Evolutionary conservation across 768 basidiomycete genomes (phyloP).

Genomic region (Lepiota venenata): DNA sequence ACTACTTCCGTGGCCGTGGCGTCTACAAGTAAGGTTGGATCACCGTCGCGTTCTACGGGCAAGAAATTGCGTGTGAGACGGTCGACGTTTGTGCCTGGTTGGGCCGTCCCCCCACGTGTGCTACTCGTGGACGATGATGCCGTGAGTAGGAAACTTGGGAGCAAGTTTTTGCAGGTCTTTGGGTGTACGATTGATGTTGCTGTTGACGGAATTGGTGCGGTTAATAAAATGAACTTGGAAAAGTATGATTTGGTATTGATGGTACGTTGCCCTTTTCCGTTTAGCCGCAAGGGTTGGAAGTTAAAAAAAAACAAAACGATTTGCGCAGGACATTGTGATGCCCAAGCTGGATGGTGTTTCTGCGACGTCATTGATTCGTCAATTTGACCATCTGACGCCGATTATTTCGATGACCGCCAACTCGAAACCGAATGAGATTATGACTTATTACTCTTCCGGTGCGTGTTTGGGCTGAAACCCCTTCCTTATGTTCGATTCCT

Average conservation of each 20-base stretch:
- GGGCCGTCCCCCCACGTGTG: slow-evolving; percentile 89
- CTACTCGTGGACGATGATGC: slow-evolving; percentile 95
- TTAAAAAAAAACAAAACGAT: slow-evolving; percentile 1
- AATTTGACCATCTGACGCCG: slow-evolving; percentile 93
- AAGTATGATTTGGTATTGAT: slow-evolving; percentile 96
- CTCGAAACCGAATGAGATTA: slow-evolving; percentile 88
- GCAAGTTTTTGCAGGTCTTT: slow-evolving; percentile 93
- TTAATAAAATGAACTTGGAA: slow-evolving; percentile 94
- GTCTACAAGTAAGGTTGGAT: slow-evolving; percentile 1
- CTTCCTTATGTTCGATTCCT: not conserved
- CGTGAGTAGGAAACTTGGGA: slow-evolving; percentile 82
- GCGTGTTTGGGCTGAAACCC: slow-evolving; percentile 12
- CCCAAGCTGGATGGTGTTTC: slow-evolving; percentile 84
- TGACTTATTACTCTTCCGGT: slow-evolving; percentile 85
- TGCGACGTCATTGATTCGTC: slow-evolving; percentile 89
- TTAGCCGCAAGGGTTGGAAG: slow-evolving; percentile 4
- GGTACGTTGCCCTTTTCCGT: slow-evolving; percentile 46
- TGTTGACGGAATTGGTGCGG: slow-evolving; percentile 88
- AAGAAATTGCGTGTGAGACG: slow-evolving; percentile 66
- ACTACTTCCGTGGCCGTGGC: not conserved
- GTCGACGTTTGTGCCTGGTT: slow-evolving; percentile 82
- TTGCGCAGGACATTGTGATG: slow-evolving; percentile 88
- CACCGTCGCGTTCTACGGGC: not conserved
- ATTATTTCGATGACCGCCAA: slow-evolving; percentile 99
- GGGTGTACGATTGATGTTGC: slow-evolving; percentile 95